Percentiles rank a stretch among this genome's conserved stretches.
Evolutionary conservation across 768 basidiomycete species (phyloP).

Genomic region (Neoboletus brunneissimus): DNA sequence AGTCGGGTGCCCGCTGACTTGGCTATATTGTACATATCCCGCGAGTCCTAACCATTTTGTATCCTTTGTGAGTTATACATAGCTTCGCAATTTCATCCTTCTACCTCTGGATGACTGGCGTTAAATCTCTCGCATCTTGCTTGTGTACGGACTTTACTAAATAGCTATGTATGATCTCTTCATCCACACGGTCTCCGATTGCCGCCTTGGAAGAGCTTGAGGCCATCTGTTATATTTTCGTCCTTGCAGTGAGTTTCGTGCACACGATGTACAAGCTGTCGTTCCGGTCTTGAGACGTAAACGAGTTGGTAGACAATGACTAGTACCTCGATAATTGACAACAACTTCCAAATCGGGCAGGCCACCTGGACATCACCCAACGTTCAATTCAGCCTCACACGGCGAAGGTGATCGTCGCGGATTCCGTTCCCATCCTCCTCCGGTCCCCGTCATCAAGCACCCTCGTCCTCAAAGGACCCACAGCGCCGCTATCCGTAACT

Average conservation of each 20-base stretch:
- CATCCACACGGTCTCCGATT: not conserved
- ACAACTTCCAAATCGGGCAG: conserved; percentile 29
- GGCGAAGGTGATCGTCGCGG: conserved; percentile 29
- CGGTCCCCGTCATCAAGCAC: conserved; percentile 11
- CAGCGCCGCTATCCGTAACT: conserved; percentile 2
- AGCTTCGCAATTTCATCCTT: not conserved
- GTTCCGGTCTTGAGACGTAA: not conserved
- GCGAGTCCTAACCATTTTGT: conserved; percentile 3
- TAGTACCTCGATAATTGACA: conserved; percentile 7
- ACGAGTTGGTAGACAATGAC: not conserved
- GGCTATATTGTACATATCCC: conserved; percentile 7
- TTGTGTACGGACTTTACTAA: conserved; percentile 8
- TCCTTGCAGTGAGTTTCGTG: not conserved
- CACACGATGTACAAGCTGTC: not conserved
- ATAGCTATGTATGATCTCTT: conserved; percentile 5
- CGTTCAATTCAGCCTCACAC: conserved; percentile 18
- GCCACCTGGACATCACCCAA: conserved; percentile 16
- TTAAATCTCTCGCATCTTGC: not conserved
- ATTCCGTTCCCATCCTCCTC: conserved; percentile 19
- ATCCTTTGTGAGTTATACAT: conserved; percentile 13
- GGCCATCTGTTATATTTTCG: not conserved
- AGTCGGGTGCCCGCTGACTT: conserved; percentile 13
- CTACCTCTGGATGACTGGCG: not conserved
- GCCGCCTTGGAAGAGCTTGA: not conserved
- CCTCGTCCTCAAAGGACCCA: conserved; percentile 2